phyloP scores from a whole-genome alignment of 2,329 filamentous ascomycete genomes.

The Microcyclosporella mali region DNA sequence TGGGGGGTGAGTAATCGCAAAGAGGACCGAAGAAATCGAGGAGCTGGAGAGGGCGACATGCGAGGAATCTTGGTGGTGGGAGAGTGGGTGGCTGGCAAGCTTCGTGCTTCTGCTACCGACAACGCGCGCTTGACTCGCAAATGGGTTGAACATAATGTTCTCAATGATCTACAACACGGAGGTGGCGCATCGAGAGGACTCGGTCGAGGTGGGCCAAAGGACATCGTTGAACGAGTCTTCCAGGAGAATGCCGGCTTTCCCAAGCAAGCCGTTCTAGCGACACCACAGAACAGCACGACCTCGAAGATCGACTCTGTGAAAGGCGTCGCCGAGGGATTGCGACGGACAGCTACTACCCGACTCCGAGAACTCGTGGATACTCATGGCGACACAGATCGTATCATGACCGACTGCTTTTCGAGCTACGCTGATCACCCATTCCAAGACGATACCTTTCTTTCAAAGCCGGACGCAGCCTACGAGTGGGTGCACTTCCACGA shows the following conservation, averaged over 20 bases:
- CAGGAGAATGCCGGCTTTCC: conserved; percentile 73
- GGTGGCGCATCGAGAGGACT: conserved; percentile 66
- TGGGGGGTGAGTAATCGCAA: conserved; percentile 73
- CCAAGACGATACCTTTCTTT: conserved; percentile 86
- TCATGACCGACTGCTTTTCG: conserved; percentile 76
- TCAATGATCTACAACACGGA: conserved; percentile 61
- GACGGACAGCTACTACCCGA: conserved; percentile 65
- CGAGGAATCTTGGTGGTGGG: conserved; percentile 79
- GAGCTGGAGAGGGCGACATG: conserved; percentile 66
- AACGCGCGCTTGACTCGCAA: conserved; percentile 57
- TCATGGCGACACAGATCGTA: conserved; percentile 69
- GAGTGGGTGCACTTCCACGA: conserved; percentile 97
- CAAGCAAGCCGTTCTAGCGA: conserved; percentile 36
- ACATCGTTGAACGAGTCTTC: conserved; percentile 73
- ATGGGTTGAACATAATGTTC: conserved; percentile 69
- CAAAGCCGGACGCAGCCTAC: conserved; percentile 79
- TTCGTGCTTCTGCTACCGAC: conserved; percentile 44
- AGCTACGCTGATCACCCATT: conserved; percentile 81
- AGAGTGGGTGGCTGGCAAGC: conserved; percentile 74
- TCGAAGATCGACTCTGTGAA: conserved; percentile 36
- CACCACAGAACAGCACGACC: conserved; percentile 12
- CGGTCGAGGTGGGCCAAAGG: conserved; percentile 64
- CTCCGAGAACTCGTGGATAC: conserved; percentile 72
- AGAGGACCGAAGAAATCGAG: conserved; percentile 49
- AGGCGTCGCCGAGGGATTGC: conserved; percentile 65